Base-by-base conservation (phyloP, 345 rosid species). In the Syzygium jambos region DNA sequence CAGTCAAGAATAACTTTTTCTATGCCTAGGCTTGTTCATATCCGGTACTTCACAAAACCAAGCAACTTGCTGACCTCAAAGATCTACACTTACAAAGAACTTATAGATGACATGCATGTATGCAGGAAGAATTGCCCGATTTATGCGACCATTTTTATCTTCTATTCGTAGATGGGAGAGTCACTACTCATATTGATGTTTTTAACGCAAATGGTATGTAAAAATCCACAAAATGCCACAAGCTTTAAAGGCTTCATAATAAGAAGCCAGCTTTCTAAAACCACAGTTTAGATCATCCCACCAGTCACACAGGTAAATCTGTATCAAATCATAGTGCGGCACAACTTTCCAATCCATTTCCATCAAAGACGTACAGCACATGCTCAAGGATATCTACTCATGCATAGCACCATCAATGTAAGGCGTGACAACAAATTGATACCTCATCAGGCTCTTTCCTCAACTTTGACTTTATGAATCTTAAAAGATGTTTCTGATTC, bases 401-500 rank as follows among this genome's bases (percentile, higher is more conserved):
- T 73, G 84, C 46, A 52, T 6, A 4, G 78, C 84, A 59, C 21
- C 52, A 55, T 14, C 14, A n/a, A 54, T 22, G 23, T n/a, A 85
- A 78, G 80, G 80, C 34, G 78, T 78, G 7, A 61, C 61, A 78
- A 87, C 86, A 55, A 52, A 88, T 51, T 19, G 13, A 84, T 94
- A 98, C 99, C 99, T 98, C 99, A 90, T 95, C 98, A 9, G 99
- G 99, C 89, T 98, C 99, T 91, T 96, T 96, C 92, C 97, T 90
- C 93, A 96, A 93, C 90, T 98, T 98, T 15, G 99, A 98, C 95
- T 98, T 98, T 85, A 98, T 98, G 91, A 98, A 98, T 94, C 99
- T 94, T 89, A 98, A 89, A 86, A 98, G 98, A 91, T 98, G 99
- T 89, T 98, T 98, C 95, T 96, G 99, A 94, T 96, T 96, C 99